Evolutionary conservation across 2,329 filamentous ascomycete genomes (phyloP), one percentile per base, ranked within the genome.

Genomic region (Endocalyx cinctus): DNA sequence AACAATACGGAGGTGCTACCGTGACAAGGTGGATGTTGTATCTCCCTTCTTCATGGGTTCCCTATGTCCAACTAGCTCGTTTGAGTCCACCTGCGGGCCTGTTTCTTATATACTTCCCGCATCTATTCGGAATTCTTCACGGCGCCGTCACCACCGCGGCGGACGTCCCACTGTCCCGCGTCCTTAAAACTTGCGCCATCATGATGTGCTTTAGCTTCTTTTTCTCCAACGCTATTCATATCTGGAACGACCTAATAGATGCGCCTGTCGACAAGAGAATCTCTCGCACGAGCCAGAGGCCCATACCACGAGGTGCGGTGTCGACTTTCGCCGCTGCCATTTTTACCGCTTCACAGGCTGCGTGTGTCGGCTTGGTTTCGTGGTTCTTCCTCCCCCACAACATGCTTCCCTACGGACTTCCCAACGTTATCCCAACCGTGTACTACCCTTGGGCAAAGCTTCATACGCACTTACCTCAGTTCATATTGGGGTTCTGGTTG

Each of bases 171-270:
- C 10, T 23, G 3, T 5, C 1, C 3, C 10, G 20, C 2, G 25
- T 41, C 4, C 4, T 38, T 2, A 11, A 14, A 10, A 16, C 23
- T 0, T 27, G 12, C 14, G 10, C 10, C 7, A 12, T 41, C 7
- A 23, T 46, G 7, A 18, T 43, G 2, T 20, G 8, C 17, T 43
- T 43, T 16, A 30, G 20, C 31, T 38, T 56, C 27, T 54, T 55
- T 37, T 39, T 25, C 26, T 35, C 26, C 31, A 51, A 49, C 38
- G 43, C 42, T 10, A 27, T 19, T 3, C 45, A 48, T 27, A 41
- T 46, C 1, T 56, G 52, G 52, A 51, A 58, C 39, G 55, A 57
- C 41, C 20, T 53, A 1, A n/a, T 53, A 15, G 54, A 58, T 32
- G 43, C 41, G 6, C 37, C 44, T 4, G 30, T 57, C 2, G 54